Percentiles rank a stretch among this genome's conserved stretches.
These are phyloP conservation scores for Wallacemonas sp. DNA, from an alignment of 208 protist species.

Conservation along the genomic window DNA sequence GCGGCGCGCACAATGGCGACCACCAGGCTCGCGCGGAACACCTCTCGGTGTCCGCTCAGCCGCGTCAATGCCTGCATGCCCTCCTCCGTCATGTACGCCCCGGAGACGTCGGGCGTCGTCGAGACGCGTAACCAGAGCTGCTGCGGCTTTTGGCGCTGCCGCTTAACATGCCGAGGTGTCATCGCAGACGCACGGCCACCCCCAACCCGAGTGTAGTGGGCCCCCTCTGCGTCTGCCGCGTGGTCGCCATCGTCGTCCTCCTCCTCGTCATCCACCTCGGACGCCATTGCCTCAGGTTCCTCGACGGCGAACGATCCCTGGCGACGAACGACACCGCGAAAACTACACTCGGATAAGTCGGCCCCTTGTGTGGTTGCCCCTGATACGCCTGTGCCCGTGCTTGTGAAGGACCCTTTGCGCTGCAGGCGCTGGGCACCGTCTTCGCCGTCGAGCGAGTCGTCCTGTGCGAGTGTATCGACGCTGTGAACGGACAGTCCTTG, in stretches of 20 bases:
- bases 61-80: slow-evolving; percentile 40
- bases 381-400: background rate
- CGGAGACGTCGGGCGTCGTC: slow-evolving; percentile 8
- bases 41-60: slow-evolving; percentile 23
- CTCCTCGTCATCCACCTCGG: background rate
- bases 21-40: slow-evolving; percentile 40
- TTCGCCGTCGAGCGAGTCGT: background rate
- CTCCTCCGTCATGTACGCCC: slow-evolving; percentile 37
- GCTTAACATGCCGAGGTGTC: background rate
- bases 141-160: background rate
- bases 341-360: background rate
- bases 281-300: background rate
- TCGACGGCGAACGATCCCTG: background rate
- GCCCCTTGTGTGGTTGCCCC: background rate
- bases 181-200: background rate
- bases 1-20: slow-evolving; percentile 46
- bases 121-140: slow-evolving; percentile 6
- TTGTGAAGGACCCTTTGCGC: background rate
- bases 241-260: slow-evolving; percentile 1
- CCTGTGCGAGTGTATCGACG: background rate
- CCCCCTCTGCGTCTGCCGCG: background rate
- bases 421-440: background rate
- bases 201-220: background rate
- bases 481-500: too few species aligned
- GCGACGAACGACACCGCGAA: background rate